Conservation (phyloP, 139 green algal genomes). For the Auxenochlorella protothecoides region DNA sequence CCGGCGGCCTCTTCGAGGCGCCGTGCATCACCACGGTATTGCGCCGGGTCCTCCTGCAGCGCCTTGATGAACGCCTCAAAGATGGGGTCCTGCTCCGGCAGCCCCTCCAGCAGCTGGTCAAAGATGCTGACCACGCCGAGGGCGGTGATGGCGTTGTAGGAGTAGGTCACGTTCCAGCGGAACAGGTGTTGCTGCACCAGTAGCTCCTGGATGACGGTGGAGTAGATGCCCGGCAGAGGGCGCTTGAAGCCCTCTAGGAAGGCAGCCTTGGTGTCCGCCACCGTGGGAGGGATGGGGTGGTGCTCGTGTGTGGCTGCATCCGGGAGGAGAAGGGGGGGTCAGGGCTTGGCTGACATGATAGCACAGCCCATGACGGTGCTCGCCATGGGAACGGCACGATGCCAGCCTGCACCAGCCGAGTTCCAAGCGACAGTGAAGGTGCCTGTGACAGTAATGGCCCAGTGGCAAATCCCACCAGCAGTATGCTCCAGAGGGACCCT, state of each 20-base stretch:
- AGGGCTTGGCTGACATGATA: no score
- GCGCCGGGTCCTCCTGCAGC: conserved; percentile 60
- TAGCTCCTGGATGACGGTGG: conserved; percentile 78
- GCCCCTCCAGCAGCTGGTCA: conserved; percentile 73
- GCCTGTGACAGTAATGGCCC: no score
- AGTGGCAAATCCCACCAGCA: no score
- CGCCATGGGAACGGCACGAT: background rate
- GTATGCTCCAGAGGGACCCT: no score
- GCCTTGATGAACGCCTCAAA: conserved; percentile 69
- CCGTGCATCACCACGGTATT: conserved; percentile 32
- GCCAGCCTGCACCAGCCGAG: background rate
- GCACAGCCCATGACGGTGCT: no score
- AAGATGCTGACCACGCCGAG: conserved; percentile 83
- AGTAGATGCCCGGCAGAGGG: conserved; percentile 76
- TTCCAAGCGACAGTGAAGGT: no score
- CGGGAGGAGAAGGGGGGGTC: background rate
- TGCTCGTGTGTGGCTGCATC: background rate
- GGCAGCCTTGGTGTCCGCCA: conserved; percentile 48
- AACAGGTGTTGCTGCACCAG: conserved; percentile 89
- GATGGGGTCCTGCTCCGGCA: conserved; percentile 38
- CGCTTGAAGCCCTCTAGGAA: conserved; percentile 42
- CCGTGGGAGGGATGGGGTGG: conserved; percentile 29
- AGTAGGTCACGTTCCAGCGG: conserved; percentile 75
- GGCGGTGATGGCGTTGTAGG: conserved; percentile 76
- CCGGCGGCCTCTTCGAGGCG: no score